phyloP scores from a whole-genome alignment of 257 asterid genomes.

The Agastache rugosa region DNA sequence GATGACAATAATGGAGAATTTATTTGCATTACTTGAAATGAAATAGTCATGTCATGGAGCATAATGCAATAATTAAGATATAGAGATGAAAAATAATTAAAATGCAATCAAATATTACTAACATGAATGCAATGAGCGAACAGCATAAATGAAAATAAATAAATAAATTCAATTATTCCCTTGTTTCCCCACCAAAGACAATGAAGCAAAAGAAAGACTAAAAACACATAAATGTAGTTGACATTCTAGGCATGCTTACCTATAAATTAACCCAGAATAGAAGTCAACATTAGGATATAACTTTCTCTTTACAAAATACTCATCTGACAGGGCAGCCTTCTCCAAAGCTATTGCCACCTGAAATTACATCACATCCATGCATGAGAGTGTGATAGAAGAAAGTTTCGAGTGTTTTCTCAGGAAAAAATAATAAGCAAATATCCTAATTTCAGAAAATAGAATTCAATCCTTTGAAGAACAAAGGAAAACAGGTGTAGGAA shows the following conservation, averaged over 20 bases:
- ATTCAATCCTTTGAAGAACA: neutral
- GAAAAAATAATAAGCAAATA: neutral
- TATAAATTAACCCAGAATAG: constrained; percentile 93
- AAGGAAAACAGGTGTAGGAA: neutral
- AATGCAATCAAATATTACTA: neutral
- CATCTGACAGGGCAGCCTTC: constrained; percentile 94
- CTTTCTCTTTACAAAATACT: constrained; percentile 94
- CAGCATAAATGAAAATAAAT: too few species aligned
- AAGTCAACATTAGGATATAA: constrained; percentile 97
- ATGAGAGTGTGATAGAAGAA: constrained; percentile 16
- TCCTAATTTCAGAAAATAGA: neutral
- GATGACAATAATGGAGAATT: constrained; percentile 33
- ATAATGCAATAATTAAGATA: neutral
- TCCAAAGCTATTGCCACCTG: constrained; percentile 99
- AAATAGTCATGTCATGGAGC: neutral
- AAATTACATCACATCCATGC: constrained; percentile 26
- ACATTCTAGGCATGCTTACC: constrained; percentile 61
- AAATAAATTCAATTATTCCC: neutral
- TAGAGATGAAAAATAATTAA: neutral
- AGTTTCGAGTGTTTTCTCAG: neutral
- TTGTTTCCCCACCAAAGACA: neutral
- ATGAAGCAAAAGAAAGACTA: neutral
- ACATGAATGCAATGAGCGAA: neutral
- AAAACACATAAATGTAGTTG: neutral
- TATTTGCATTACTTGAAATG: neutral